A percentile compares a stretch with the other conserved stretches of the same genome.
phyloP scores from a whole-genome alignment of 257 asterid genomes.

The Solanum gandarillasii region DNA sequence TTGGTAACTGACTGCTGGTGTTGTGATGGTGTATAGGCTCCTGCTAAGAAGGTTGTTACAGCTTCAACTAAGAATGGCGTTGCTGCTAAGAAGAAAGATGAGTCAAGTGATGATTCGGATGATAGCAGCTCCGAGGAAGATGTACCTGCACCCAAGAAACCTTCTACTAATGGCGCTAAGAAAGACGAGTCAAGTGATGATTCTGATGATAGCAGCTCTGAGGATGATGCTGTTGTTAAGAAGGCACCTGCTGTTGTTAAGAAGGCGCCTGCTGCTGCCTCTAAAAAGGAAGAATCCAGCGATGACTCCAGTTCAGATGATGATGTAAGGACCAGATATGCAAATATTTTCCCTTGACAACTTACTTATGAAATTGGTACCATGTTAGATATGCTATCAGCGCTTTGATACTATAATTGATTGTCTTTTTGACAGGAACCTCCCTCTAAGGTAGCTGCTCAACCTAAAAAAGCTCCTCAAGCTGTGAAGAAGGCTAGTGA shows the following conservation, averaged over 20 bases:
- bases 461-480: not conserved
- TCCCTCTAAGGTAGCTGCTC: not conserved
- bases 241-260: constrained; percentile 8
- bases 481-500: constrained; percentile 6
- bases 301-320: constrained; percentile 32
- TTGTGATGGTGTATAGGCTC: constrained; percentile 4
- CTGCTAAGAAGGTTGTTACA: not conserved
- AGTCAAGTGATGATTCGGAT: constrained; percentile 21
- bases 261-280: constrained; percentile 9
- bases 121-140: constrained; percentile 26
- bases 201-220: constrained; percentile 25
- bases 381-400: not conserved
- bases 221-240: constrained; percentile 23
- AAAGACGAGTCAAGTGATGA: constrained; percentile 18
- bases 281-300: constrained; percentile 10
- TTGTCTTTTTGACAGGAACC: not conserved
- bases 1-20: not conserved
- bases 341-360: not conserved
- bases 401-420: not conserved
- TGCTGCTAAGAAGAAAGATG: not conserved
- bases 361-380: not conserved
- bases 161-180: constrained; percentile 8
- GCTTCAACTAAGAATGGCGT: constrained; percentile 7
- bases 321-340: not conserved
- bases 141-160: constrained; percentile 16